phyloP scores from a whole-genome alignment of 495 filamentous ascomycete species.

The Alectoria sarmentosa region DNA sequence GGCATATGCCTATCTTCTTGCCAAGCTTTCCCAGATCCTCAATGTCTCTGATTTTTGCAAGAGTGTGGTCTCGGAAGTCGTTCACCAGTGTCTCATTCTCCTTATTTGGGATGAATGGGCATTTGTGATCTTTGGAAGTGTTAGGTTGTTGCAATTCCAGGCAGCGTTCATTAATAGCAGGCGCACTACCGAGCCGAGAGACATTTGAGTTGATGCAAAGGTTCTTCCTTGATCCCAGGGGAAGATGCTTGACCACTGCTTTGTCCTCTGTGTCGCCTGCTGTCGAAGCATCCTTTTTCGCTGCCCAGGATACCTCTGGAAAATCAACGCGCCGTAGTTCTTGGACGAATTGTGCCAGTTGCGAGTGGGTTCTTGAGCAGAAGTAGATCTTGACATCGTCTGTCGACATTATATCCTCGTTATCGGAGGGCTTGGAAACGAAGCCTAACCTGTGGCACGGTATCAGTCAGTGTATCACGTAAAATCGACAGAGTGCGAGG shows the following conservation, averaged over 20 bases:
- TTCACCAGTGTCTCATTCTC: slow-evolving; percentile 64
- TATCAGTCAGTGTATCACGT: slow-evolving; percentile 9
- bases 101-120: slow-evolving; percentile 69
- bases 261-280: slow-evolving; percentile 45
- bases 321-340: slow-evolving; percentile 79
- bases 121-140: slow-evolving; percentile 60
- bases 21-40: slow-evolving; percentile 81
- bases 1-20: slow-evolving; percentile 74
- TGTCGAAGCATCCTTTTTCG: slow-evolving; percentile 34
- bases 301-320: slow-evolving; percentile 46
- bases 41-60: slow-evolving; percentile 86
- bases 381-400: slow-evolving; percentile 77
- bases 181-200: slow-evolving; percentile 56
- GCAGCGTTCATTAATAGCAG: slow-evolving; percentile 93
- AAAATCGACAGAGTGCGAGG: not conserved
- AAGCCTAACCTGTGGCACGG: slow-evolving; percentile 30
- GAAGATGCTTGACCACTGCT: slow-evolving; percentile 63
- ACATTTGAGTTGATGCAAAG: slow-evolving; percentile 90
- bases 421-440: slow-evolving; percentile 29
- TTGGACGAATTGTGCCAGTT: slow-evolving; percentile 86
- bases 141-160: slow-evolving; percentile 77
- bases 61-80: slow-evolving; percentile 78
- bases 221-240: slow-evolving; percentile 84
- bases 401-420: slow-evolving; percentile 45
- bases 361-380: slow-evolving; percentile 92